phyloP scores from a whole-genome alignment of 345 rosid species.

The Lenwebbia sp. region DNA sequence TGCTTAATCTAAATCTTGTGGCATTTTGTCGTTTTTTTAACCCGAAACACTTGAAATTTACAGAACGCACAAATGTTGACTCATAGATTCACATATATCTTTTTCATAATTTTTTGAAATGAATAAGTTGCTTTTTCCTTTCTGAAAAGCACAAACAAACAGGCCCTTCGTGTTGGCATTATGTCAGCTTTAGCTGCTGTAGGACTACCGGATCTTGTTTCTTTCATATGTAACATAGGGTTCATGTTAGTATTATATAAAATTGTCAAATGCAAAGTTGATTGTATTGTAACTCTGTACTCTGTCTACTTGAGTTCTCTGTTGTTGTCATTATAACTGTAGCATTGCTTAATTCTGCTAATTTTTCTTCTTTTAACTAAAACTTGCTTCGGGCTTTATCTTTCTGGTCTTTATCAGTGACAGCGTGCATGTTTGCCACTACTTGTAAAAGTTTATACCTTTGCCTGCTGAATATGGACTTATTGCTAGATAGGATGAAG shows the following conservation, averaged over 20 bases:
- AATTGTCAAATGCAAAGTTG: background rate
- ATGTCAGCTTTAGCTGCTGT: background rate
- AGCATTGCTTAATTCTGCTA: background rate
- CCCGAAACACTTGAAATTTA: background rate
- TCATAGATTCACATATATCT: background rate
- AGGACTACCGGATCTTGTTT: background rate
- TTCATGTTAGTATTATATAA: background rate
- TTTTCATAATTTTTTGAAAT: background rate
- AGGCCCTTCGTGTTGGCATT: background rate
- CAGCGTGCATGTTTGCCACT: background rate
- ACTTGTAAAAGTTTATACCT: background rate
- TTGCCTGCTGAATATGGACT: background rate
- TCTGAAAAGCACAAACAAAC: background rate
- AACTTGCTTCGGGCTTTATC: background rate
- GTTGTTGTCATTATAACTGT: background rate
- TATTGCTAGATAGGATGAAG: background rate
- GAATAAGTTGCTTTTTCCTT: background rate
- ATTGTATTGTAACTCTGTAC: background rate
- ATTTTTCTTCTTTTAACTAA: background rate
- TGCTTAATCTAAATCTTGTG: background rate
- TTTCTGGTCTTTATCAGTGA: background rate
- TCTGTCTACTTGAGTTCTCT: background rate
- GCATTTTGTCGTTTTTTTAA: background rate
- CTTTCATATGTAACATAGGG: background rate
- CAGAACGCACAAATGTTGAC: background rate